A percentile compares a stretch with the other conserved stretches of the same genome.
These are phyloP conservation scores for Sporothrix schenckii DNA, from an alignment of 2,329 filamentous ascomycete genomes.

Conservation along the genomic window DNA sequence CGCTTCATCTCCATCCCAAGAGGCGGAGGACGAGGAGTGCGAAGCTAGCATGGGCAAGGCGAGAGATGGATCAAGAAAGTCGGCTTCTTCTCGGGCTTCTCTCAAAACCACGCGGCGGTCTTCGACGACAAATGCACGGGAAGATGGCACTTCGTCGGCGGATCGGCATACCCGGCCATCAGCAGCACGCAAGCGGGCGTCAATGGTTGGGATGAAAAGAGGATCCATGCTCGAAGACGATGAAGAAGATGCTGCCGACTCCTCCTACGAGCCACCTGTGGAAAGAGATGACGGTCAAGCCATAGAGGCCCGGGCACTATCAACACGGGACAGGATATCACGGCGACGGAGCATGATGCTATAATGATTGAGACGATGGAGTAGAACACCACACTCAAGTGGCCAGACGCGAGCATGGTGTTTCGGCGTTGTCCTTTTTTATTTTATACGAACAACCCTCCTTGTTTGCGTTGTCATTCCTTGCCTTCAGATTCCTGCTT, in stretches of 20 bases:
- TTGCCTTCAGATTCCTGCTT: slow-evolving; percentile 4
- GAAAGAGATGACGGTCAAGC: slow-evolving; percentile 32
- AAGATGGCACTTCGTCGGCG: not conserved
- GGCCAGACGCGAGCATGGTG: slow-evolving; percentile 23
- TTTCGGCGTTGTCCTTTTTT: slow-evolving; percentile 22
- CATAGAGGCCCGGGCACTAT: slow-evolving; percentile 36
- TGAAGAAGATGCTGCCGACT: slow-evolving; percentile 42
- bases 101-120: slow-evolving; percentile 30
- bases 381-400: slow-evolving; percentile 3
- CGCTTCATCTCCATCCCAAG: slow-evolving; percentile 47
- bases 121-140: slow-evolving; percentile 22
- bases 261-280: slow-evolving; percentile 38
- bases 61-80: not conserved
- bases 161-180: slow-evolving; percentile 37
- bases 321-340: slow-evolving; percentile 44
- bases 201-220: slow-evolving; percentile 48
- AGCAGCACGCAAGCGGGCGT: slow-evolving; percentile 48
- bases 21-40: slow-evolving; percentile 22
- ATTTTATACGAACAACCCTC: slow-evolving; percentile 8
- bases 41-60: slow-evolving; percentile 14
- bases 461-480: not conserved
- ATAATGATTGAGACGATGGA: slow-evolving; percentile 43
- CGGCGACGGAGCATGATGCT: slow-evolving; percentile 64
- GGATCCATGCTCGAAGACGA: slow-evolving; percentile 42
- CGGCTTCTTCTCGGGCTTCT: not conserved